These are phyloP conservation scores for Plasmodium coatneyi DNA, from an alignment of 169 alveolate species.

Conservation along the genomic window DNA sequence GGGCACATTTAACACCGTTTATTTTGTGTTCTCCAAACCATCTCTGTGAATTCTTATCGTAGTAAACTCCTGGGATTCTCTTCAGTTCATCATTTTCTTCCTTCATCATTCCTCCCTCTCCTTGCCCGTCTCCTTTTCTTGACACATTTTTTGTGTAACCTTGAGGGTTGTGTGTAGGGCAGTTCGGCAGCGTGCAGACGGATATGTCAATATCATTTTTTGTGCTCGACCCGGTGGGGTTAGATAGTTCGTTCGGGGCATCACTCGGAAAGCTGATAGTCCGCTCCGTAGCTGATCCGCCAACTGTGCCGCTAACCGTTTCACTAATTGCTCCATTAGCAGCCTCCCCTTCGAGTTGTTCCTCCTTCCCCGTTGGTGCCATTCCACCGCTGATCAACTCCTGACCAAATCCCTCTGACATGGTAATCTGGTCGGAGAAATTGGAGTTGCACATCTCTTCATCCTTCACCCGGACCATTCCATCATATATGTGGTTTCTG, in stretches of 20 bases:
- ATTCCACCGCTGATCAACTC: neutral
- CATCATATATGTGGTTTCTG: neutral
- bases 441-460: slow-evolving; percentile 4
- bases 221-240: neutral
- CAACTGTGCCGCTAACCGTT: neutral
- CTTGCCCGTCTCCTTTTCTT: slow-evolving; percentile 30
- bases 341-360: neutral
- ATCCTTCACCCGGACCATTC: neutral
- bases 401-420: neutral
- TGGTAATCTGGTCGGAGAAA: neutral
- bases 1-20: slow-evolving; percentile 76
- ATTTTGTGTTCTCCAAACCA: slow-evolving; percentile 79
- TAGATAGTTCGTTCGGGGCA: slow-evolving; percentile 6
- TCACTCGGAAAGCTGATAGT: neutral
- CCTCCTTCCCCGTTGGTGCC: neutral
- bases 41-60: slow-evolving; percentile 77
- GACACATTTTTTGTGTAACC: slow-evolving; percentile 14
- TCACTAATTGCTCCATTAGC: neutral
- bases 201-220: slow-evolving; percentile 57
- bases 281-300: neutral
- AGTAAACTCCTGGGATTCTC: slow-evolving; percentile 75
- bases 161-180: slow-evolving; percentile 75
- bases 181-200: slow-evolving; percentile 55
- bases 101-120: slow-evolving; percentile 24
- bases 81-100: slow-evolving; percentile 74